Conservation (phyloP, 495 filamentous ascomycete genomes). For the Penicillium pulvis region DNA sequence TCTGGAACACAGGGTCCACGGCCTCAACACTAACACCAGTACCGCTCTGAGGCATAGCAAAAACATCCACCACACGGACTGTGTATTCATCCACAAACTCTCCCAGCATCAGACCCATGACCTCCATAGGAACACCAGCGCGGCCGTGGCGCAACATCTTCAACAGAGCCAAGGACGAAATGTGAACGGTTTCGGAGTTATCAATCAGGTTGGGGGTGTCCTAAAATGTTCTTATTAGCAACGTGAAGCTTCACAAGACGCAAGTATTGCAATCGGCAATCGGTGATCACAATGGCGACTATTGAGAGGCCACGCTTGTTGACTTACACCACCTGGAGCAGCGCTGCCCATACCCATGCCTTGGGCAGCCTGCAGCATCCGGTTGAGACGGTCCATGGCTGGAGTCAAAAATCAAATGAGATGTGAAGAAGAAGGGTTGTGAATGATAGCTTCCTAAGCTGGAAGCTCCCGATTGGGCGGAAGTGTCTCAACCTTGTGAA, state of each 20-base stretch:
- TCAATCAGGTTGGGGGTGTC: slow-evolving; percentile 89
- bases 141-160: slow-evolving; percentile 99
- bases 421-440: slow-evolving; percentile 22
- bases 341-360: slow-evolving; percentile 72
- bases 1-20: slow-evolving; percentile 97
- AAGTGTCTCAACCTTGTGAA: slow-evolving; percentile 1
- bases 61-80: slow-evolving; percentile 95
- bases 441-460: slow-evolving; percentile 36
- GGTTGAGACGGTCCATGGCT: slow-evolving; percentile 82
- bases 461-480: slow-evolving; percentile 37
- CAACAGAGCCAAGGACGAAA: slow-evolving; percentile 92
- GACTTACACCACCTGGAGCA: slow-evolving; percentile 76
- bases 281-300: slow-evolving; percentile 8
- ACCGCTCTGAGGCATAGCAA: slow-evolving; percentile 99
- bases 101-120: slow-evolving; percentile 98
- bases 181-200: slow-evolving; percentile 99
- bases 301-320: slow-evolving; percentile 10
- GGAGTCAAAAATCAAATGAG: slow-evolving; percentile 23
- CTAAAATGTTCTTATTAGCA: slow-evolving; percentile 44
- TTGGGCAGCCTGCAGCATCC: slow-evolving; percentile 77
- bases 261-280: background rate
- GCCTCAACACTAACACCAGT: slow-evolving; percentile 98
- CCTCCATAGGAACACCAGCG: slow-evolving; percentile 98
- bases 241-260: background rate
- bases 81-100: slow-evolving; percentile 99